A percentile compares a stretch with the other conserved stretches of the same genome.
phyloP scores from a whole-genome alignment of 129 eudicot species.

The Oenanthe sinensis region DNA sequence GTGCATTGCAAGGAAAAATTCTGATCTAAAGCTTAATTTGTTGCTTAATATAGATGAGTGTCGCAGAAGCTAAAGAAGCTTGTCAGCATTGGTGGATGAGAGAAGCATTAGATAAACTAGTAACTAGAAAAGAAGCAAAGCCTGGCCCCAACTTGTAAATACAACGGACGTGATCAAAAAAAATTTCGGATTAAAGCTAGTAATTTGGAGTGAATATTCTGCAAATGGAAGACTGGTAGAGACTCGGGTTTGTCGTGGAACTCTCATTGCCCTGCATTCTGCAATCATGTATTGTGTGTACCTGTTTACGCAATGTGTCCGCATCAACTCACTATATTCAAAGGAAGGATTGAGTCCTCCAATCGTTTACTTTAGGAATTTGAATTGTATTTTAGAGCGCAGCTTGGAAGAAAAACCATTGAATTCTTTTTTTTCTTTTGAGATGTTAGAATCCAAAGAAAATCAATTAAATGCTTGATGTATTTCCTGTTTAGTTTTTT shows the following conservation, averaged over 20 bases:
- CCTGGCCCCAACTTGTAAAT: constrained; percentile 7
- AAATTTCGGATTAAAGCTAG: background rate
- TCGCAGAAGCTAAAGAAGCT: constrained; percentile 58
- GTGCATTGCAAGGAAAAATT: background rate
- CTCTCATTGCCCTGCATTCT: background rate
- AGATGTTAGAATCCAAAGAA: background rate
- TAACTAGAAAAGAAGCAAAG: constrained; percentile 6
- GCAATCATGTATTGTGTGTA: background rate
- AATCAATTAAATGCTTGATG: background rate
- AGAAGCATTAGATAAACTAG: constrained; percentile 62
- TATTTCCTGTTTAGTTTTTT: constrained; percentile 1
- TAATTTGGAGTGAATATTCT: background rate
- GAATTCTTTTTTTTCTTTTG: background rate
- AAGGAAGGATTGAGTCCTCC: constrained; percentile 4
- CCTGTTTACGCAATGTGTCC: background rate
- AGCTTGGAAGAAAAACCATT: background rate
- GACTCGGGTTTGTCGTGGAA: background rate
- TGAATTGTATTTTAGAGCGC: background rate
- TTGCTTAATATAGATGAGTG: constrained; percentile 45
- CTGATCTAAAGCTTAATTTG: constrained; percentile 3
- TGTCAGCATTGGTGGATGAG: constrained; percentile 84
- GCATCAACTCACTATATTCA: background rate
- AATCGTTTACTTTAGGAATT: background rate
- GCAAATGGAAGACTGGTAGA: no score
- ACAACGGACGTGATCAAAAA: background rate